Base-by-base conservation (phyloP, 2,329 filamentous ascomycete genomes). In the Fusarium bactridioides region DNA sequence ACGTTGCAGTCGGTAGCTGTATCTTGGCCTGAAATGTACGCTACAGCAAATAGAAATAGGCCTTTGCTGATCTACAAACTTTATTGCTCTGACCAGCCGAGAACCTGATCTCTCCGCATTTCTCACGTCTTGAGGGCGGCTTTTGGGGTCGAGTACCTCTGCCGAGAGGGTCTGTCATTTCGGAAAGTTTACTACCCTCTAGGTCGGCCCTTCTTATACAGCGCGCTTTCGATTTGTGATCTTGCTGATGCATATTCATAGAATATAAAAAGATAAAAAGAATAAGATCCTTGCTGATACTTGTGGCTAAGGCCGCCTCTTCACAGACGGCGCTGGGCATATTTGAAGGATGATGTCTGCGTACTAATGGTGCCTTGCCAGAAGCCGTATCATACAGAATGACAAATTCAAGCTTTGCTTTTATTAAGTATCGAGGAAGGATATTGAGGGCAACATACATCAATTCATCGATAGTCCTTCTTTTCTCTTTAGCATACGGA, bases 61-160 rank as follows among this genome's bases (percentile, higher is more conserved):
- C 0, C 15, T 2, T 5, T 8, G 4, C 6, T 23, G 2, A 4
- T 41, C 10, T 18, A 2, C 3, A 15, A 41, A 31, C 15, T 6
- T 41, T 23, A 5, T 19, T 19, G 3, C 8, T 10, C 5, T 37
- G 9, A 15, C 8, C 19, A 43, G 21, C 25, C 8, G 15, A n/a
- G 21, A 19, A 9, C 8, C 19, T 16, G 13, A 21, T 43, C 25
- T 27, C n/a, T 61, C 55, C 25, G 16, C 16, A 29, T 25, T 23
- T 4, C 8, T 23, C 19, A 40, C 8, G 18, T 44, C 21, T 38
- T 19, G 21, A 41, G 19, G 18, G 27, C 18, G 35, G 45, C 27
- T 40, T 48, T 38, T 43, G 9, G 16, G 19, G 31, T 21, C 13
- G 19, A 40, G 25, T n/a, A 25, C 15, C 35, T 51, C 18, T 27